Conservation (phyloP, 176 grass and related monocot genomes). For the Typha latifolia region DNA sequence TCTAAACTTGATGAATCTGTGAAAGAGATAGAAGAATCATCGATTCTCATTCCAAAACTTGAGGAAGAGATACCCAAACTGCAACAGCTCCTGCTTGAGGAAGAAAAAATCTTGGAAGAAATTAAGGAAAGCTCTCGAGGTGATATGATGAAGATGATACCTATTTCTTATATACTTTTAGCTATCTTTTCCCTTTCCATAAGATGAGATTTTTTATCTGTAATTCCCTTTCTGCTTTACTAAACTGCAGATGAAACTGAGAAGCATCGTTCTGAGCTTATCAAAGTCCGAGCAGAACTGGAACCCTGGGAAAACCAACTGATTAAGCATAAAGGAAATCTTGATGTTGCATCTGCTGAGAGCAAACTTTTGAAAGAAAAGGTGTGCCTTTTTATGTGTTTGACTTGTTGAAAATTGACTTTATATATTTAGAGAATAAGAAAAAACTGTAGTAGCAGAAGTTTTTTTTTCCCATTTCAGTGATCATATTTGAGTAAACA, state of each 20-base stretch:
- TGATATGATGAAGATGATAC: slow-evolving; percentile 14
- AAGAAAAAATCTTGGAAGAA: slow-evolving; percentile 70
- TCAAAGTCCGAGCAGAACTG: slow-evolving; percentile 66
- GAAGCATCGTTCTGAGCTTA: slow-evolving; percentile 56
- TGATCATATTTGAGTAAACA: background rate
- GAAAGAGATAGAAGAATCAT: slow-evolving; percentile 63
- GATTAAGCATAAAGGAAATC: slow-evolving; percentile 88
- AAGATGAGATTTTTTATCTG: background rate
- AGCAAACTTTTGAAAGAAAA: slow-evolving; percentile 81
- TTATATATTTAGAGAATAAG: too few relatives aligned
- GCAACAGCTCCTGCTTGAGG: slow-evolving; percentile 55
- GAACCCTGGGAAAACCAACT: slow-evolving; percentile 96
- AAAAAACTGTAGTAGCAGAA: too few relatives aligned
- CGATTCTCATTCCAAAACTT: slow-evolving; percentile 65
- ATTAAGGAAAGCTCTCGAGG: slow-evolving; percentile 70
- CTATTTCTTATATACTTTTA: background rate
- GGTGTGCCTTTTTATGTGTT: slow-evolving; percentile 26
- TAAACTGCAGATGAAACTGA: slow-evolving; percentile 72
- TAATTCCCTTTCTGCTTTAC: background rate
- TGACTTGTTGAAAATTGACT: too few relatives aligned
- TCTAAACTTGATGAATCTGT: slow-evolving; percentile 50
- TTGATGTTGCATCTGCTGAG: slow-evolving; percentile 78
- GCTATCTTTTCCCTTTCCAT: slow-evolving; percentile 13
- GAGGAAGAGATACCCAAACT: slow-evolving; percentile 72
- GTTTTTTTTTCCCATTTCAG: background rate